phyloP scores from a whole-genome alignment of 2,329 filamentous ascomycete species.

The Aschersonia sp. region DNA sequence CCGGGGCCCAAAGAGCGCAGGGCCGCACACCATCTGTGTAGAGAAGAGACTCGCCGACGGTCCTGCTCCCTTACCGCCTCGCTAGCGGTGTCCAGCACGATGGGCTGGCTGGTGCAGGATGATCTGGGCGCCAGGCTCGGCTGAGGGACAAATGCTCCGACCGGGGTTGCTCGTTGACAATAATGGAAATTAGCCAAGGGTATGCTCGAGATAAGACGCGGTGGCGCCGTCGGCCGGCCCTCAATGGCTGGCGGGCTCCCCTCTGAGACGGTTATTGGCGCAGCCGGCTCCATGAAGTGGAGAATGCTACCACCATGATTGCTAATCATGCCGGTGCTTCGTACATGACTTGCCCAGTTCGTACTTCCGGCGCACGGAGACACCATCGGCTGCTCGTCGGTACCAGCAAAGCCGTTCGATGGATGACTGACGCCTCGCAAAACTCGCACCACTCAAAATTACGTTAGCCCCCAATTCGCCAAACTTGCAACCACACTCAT shows the following conservation, averaged over 20 bases:
- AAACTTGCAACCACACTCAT: too few species aligned
- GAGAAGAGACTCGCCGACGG: too few species aligned
- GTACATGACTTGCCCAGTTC: background rate
- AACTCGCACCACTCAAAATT: background rate
- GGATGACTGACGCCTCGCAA: background rate
- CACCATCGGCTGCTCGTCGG: background rate
- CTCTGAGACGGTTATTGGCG: too few species aligned
- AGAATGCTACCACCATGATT: background rate
- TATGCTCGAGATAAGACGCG: background rate
- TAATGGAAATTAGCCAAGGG: background rate
- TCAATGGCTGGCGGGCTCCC: background rate
- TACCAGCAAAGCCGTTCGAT: background rate
- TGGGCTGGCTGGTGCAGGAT: background rate
- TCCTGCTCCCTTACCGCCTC: too few species aligned
- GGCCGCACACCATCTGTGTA: too few species aligned
- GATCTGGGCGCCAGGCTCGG: background rate
- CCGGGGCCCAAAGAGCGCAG: too few species aligned
- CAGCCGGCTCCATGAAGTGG: too few species aligned
- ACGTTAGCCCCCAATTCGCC: too few species aligned
- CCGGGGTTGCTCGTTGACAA: background rate
- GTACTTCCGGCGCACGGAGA: background rate
- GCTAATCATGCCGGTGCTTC: background rate
- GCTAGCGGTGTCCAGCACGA: too few species aligned
- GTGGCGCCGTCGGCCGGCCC: background rate
- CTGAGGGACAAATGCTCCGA: background rate